Base-by-base conservation (phyloP, 768 basidiomycete genomes). In the Termitomyces sp. region DNA sequence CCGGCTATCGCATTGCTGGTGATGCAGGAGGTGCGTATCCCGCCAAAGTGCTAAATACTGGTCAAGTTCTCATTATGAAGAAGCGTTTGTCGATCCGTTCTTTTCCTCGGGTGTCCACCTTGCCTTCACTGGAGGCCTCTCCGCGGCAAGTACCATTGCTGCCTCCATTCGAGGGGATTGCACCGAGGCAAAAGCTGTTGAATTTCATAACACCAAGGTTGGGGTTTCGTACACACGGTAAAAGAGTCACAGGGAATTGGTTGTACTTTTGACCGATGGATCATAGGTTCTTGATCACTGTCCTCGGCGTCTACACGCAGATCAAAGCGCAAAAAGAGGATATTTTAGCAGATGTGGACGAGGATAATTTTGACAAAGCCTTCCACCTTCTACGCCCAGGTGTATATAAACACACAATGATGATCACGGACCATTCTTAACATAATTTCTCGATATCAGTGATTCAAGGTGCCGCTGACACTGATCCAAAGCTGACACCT, bases 391-490 rank as follows among this genome's bases (percentile, higher is more conserved):
- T 77, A 37, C 61, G 76, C 24, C 76, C 50, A 16, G 36, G 50
- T 39, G 24, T 24, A 34, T 37, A 22, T 24, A 14, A 36, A 34
- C 9, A 26, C 7, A 18, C 14, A 8, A 50, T 36, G 4, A 37
- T 37, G 7, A 43, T n/a, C 7, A n/a, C 6, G 3, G 13, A 9
- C 22, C 22, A 32, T 16, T 30, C 4, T 14, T 53, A 5, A 39
- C 13, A 7, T 13, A 20, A n/a, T 27, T 5, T 16, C 26, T 20
- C 20, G 34, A 55, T 36, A 13, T 2, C 30, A 47, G 83, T 84
- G n/a, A 83, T 84, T 30, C 83, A 84, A 59, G 83, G 82, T 10
- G 72, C 73, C 27, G 78, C 77, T 0, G 82, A 84, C 54, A 73
- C 81, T 61, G 81, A 81, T 18, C 67, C 70, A 27, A 65, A 53